Evolutionary conservation across 2,329 filamentous ascomycete species (phyloP).

Genomic region (Fusarium humuli): DNA sequence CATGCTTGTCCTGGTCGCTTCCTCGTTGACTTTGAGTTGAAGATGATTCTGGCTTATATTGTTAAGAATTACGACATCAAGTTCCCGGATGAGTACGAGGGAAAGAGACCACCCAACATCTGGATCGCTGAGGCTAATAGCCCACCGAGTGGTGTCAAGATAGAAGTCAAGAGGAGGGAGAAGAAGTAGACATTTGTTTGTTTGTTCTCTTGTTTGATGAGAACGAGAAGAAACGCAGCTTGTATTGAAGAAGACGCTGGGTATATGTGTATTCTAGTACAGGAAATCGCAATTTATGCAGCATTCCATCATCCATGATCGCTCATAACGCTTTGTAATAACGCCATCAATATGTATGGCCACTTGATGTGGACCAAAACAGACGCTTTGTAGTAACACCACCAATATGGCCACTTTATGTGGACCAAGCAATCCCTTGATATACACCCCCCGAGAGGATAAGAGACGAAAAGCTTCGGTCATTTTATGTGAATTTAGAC

Average conservation of each 20-base stretch:
- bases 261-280: neutral
- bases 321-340: neutral
- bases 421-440: neutral
- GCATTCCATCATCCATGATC: neutral
- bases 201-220: neutral
- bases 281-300: neutral
- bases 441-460: neutral
- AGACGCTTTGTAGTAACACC: neutral
- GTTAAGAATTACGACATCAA: slow-evolving; percentile 39
- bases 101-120: slow-evolving; percentile 33
- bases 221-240: neutral
- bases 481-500: neutral
- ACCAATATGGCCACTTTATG: neutral
- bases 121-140: slow-evolving; percentile 40
- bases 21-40: slow-evolving; percentile 49
- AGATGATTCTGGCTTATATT: slow-evolving; percentile 47
- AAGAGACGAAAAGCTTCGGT: neutral
- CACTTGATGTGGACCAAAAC: neutral
- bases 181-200: neutral
- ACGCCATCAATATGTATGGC: neutral
- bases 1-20: slow-evolving; percentile 51
- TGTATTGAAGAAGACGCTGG: neutral
- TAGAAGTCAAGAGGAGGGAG: slow-evolving; percentile 34
- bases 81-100: slow-evolving; percentile 37
- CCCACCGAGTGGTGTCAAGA: slow-evolving; percentile 33